phyloP scores from a whole-genome alignment of 768 basidiomycete genomes.

The Suillus plorans region DNA sequence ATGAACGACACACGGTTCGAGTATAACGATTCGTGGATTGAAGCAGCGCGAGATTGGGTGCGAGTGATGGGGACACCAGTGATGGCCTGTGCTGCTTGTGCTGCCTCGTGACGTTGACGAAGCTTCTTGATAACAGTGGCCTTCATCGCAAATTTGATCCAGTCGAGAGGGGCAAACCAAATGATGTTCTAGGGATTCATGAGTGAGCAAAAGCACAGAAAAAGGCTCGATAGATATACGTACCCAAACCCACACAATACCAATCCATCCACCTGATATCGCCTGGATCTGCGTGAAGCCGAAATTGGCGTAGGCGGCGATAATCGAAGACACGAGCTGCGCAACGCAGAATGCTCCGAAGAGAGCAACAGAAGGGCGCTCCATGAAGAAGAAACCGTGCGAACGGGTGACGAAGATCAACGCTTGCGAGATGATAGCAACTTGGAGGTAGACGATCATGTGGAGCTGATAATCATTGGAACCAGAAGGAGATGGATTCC shows the following conservation, averaged over 20 bases:
- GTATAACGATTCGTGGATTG: conserved; percentile 89
- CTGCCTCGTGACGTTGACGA: conserved; percentile 61
- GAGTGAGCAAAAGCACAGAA: conserved; percentile 12
- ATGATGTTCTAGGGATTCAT: conserved; percentile 68
- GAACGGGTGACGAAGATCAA: conserved; percentile 96
- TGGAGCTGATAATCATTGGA: conserved; percentile 74
- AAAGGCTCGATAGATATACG: conserved; percentile 27
- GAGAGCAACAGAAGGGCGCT: conserved; percentile 87
- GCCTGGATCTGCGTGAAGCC: conserved; percentile 83
- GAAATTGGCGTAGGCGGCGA: conserved; percentile 91
- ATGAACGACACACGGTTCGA: conserved; percentile 95
- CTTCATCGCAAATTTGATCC: conserved; percentile 97
- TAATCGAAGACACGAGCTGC: conserved; percentile 93
- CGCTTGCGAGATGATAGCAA: conserved; percentile 98
- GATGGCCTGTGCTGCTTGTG: conserved; percentile 32
- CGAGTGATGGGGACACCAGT: conserved; percentile 71
- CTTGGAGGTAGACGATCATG: conserved; percentile 92
- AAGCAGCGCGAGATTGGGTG: conserved; percentile 87
- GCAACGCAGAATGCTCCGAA: conserved; percentile 90
- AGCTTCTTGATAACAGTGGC: conserved; percentile 85
- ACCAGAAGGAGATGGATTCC: conserved; percentile 22
- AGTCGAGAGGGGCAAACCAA: conserved; percentile 95
- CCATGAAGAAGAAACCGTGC: conserved; percentile 96
- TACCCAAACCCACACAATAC: conserved; percentile 97
- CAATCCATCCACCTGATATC: conserved; percentile 94